Evolutionary conservation across 139 green algal genomes (phyloP), one percentile per base, ranked within the genome.

Genomic region (Chlorella vulgaris): DNA sequence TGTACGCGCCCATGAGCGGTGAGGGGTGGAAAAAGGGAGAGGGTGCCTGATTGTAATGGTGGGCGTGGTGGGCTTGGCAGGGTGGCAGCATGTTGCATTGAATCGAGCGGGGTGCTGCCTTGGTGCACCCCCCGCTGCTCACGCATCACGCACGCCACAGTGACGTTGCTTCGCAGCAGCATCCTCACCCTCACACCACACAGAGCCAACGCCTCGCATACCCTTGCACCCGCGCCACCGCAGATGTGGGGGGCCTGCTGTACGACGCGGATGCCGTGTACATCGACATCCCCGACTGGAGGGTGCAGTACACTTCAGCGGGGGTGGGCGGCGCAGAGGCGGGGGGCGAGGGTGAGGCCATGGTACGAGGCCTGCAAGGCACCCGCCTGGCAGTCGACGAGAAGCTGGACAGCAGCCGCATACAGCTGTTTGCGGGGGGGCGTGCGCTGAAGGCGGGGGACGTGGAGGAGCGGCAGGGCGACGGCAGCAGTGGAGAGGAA

Each of bases 251-350:
- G 0, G 95, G 95, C 8, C 87, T 99, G 77, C 87, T 98, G 84
- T 98, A 97, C 80, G 97, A 99, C 89, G 94, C 95, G 80, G 96
- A 99, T 53, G 96, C 96, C 1, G 92, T 98, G 26, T 99, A 99
- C 86, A 94, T 99, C 55, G 93, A 98, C 85, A 97, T 19, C 4
- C 31, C 50, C 35, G 6, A 1, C 71, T 50, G 1, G 61, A 84
- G 93, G 89, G 86, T 94, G 40, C 90, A 94, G 86, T 95, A 90
- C 83, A 79, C 63, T 2, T 76, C 28, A 3, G 68, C 69, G 18
- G 76, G 53, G 0, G 65, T 86, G 33, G 76, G 60, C 42, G 80
- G 80, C 6, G 78, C 60, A 3, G 60, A 47, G 40, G 36, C 65
- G 18, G 67, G 73, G 0, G 80, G 73, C 40, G 88, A 94, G 69